These are phyloP conservation scores for Linum tenue DNA, from an alignment of 345 rosid species.

Conservation along the genomic window DNA sequence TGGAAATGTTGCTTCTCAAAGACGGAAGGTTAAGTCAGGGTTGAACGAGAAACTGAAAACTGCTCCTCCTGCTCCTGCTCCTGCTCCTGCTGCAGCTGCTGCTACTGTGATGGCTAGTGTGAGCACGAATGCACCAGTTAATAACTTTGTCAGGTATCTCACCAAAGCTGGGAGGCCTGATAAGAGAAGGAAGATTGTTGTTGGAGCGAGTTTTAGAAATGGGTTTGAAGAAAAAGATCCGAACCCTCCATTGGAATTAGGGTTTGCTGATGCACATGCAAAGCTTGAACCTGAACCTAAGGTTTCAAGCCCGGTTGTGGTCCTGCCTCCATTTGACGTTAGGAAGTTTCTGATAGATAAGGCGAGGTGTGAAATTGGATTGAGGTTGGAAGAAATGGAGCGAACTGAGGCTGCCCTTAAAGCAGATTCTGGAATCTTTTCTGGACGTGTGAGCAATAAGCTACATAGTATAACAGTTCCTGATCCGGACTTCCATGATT, in stretches of 20 bases:
- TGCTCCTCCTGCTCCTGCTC: slow-evolving; percentile 3
- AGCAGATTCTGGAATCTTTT: slow-evolving; percentile 14
- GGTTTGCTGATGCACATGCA: slow-evolving; percentile 26
- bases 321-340: slow-evolving; percentile 64
- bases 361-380: slow-evolving; percentile 57
- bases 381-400: slow-evolving; percentile 52
- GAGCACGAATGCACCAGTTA: slow-evolving; percentile 22
- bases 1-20: slow-evolving; percentile 27
- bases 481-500: slow-evolving; percentile 93
- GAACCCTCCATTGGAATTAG: slow-evolving; percentile 34
- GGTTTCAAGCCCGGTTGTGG: slow-evolving; percentile 34
- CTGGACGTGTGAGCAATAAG: slow-evolving; percentile 23
- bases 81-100: neutral
- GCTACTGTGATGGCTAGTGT: slow-evolving; percentile 2
- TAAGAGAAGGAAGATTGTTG: slow-evolving; percentile 66
- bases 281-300: slow-evolving; percentile 35
- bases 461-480: slow-evolving; percentile 59
- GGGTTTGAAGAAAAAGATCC: slow-evolving; percentile 44
- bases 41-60: slow-evolving; percentile 42
- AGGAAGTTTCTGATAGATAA: slow-evolving; percentile 71
- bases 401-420: slow-evolving; percentile 11
- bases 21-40: slow-evolving; percentile 38
- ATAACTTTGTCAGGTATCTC: slow-evolving; percentile 20
- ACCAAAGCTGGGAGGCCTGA: slow-evolving; percentile 43
- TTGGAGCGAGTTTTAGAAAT: slow-evolving; percentile 37